Conservation (phyloP, 208 protist species). For the Trypanosoma boissoni region DNA sequence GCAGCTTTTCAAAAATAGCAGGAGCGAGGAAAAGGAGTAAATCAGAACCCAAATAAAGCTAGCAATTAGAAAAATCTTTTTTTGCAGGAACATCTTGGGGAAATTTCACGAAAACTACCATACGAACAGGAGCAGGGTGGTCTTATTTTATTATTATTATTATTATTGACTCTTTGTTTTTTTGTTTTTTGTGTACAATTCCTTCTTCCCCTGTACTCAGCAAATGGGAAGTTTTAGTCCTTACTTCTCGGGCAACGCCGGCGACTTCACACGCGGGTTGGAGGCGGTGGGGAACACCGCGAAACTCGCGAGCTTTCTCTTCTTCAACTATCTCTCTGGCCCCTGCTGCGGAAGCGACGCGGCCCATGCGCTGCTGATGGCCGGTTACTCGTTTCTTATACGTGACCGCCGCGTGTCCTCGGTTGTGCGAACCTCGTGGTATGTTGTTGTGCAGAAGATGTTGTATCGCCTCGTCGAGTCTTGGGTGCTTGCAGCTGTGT, state of each 20-base stretch:
- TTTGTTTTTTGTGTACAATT: slow-evolving; percentile 18
- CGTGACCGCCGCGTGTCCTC: not conserved
- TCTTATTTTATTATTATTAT: slow-evolving; percentile 13
- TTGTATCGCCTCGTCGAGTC: slow-evolving; percentile 56
- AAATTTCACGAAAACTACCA: too few species aligned
- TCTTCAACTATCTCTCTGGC: slow-evolving; percentile 55
- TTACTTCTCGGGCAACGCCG: not conserved
- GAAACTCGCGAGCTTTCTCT: slow-evolving; percentile 35
- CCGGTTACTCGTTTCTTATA: not conserved
- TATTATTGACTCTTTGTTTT: slow-evolving; percentile 2
- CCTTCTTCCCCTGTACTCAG: not conserved
- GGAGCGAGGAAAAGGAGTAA: too few species aligned
- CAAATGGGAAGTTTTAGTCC: not conserved
- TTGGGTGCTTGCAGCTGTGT: slow-evolving; percentile 33
- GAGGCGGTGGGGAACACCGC: slow-evolving; percentile 18
- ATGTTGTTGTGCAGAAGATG: slow-evolving; percentile 34
- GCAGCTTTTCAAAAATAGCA: too few species aligned
- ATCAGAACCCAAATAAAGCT: too few species aligned
- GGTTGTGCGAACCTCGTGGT: not conserved
- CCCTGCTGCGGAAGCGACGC: slow-evolving; percentile 46
- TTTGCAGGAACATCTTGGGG: too few species aligned
- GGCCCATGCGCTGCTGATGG: not conserved
- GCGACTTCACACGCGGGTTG: not conserved
- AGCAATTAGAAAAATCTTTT: too few species aligned
- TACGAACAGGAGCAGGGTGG: too few species aligned